Percentiles rank a stretch among this genome's conserved stretches.
Evolutionary conservation across 2,329 filamentous ascomycete species (phyloP).

Genomic region (Ascochyta rabiei): DNA sequence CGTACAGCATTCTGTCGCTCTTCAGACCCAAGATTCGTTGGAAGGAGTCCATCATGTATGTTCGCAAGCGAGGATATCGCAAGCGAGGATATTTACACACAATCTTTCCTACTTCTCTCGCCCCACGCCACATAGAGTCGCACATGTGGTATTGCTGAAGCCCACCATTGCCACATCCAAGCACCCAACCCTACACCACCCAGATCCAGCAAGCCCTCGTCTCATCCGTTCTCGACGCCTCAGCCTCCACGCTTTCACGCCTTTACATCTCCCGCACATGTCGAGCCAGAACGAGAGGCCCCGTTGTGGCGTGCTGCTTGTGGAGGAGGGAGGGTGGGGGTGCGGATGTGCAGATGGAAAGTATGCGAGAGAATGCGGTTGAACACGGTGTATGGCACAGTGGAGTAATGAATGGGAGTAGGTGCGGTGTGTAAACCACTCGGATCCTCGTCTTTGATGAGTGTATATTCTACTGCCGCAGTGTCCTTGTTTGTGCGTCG

Average conservation of each 20-base stretch:
- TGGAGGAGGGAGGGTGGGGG: background rate
- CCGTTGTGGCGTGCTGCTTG: no score
- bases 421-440: no score
- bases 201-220: constrained; percentile 18
- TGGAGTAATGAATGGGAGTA: no score
- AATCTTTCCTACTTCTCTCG: background rate
- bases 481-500: no score
- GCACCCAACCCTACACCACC: constrained; percentile 8
- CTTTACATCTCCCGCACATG: constrained; percentile 14
- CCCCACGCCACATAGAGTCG: background rate
- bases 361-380: no score
- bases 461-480: no score
- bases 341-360: no score
- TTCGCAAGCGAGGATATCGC: background rate
- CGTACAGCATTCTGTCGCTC: background rate
- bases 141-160: background rate
- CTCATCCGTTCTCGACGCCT: constrained; percentile 20
- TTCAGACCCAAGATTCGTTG: background rate
- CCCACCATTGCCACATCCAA: constrained; percentile 4
- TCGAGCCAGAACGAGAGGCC: background rate
- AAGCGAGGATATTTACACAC: background rate
- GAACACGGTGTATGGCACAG: no score
- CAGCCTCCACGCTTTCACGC: constrained; percentile 7
- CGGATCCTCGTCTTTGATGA: no score
- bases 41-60: no score